Evolutionary conservation across 305 asterid species (phyloP).

Genomic region (Striga hermonthica): DNA sequence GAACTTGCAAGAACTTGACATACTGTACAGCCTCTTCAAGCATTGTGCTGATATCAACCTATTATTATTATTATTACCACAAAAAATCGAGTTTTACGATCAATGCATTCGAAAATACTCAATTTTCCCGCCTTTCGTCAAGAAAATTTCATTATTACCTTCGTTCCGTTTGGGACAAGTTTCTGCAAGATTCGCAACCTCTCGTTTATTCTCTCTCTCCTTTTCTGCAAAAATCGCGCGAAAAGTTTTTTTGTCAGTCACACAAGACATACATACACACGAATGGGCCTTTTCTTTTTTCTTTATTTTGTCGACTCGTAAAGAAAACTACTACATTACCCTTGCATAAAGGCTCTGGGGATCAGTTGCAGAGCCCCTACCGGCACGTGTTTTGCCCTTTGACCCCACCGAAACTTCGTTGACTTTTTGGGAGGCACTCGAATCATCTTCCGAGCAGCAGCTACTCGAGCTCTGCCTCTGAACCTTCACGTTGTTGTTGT

Average conservation of each 20-base stretch:
- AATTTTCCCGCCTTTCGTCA: too few relatives aligned
- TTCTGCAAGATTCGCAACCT: conserved; percentile 69
- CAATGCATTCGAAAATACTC: neutral
- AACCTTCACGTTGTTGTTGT: conserved; percentile 4
- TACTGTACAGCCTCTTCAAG: conserved; percentile 45
- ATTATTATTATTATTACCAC: neutral
- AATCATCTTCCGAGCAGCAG: conserved; percentile 50
- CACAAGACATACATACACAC: neutral
- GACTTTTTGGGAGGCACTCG: conserved; percentile 39
- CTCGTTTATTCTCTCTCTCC: conserved; percentile 79
- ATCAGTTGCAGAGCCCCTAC: conserved; percentile 51
- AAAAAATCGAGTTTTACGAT: neutral
- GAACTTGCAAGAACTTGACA: conserved; percentile 44
- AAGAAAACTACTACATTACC: conserved; percentile 4
- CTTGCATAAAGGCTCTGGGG: conserved; percentile 39
- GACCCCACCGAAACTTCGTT: conserved; percentile 31
- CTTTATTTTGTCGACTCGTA: too few relatives aligned
- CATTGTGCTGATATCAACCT: conserved; percentile 52
- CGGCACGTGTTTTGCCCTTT: conserved; percentile 41
- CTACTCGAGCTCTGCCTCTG: conserved; percentile 38
- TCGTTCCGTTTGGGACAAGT: conserved; percentile 81
- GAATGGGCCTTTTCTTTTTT: neutral
- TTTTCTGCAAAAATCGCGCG: conserved; percentile 46
- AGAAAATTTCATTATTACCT: conserved; percentile 35
- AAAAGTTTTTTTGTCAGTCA: conserved; percentile 16